Evolutionary conservation across 257 asterid species (phyloP).

Genomic region (Gentiana dahurica): DNA sequence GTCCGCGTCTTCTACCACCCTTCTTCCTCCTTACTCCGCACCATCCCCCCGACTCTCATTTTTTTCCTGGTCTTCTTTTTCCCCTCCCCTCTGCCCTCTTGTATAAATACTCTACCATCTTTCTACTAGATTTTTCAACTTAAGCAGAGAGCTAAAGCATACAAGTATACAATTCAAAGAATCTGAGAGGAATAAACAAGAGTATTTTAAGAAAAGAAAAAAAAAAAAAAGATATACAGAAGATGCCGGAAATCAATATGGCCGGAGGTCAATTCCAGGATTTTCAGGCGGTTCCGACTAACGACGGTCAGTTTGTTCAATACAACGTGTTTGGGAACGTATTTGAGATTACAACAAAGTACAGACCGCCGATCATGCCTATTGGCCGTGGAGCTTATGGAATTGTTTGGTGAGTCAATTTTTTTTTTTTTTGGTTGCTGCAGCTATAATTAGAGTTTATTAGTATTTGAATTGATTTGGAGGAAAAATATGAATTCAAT

Average conservation of each 20-base stretch:
- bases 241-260: conserved; percentile 42
- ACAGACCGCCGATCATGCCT: conserved; percentile 84
- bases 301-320: conserved; percentile 72
- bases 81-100: background rate
- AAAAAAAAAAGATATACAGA: background rate
- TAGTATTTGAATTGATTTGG: too few species aligned
- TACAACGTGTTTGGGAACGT: conserved; percentile 61
- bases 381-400: conserved; percentile 99
- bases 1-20: conserved; percentile 3
- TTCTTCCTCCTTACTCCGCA: conserved; percentile 8
- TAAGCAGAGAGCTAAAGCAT: background rate
- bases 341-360: conserved; percentile 73
- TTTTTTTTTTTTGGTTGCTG: too few species aligned
- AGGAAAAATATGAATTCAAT: too few species aligned
- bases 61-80: background rate
- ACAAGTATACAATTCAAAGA: background rate
- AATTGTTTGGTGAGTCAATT: conserved; percentile 39
- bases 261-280: conserved; percentile 39
- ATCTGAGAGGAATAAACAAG: background rate
- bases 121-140: background rate
- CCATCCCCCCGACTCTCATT: background rate
- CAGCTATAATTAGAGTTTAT: too few species aligned
- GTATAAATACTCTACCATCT: background rate
- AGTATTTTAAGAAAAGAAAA: too few species aligned
- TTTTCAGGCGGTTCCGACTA: conserved; percentile 53